These are phyloP conservation scores for Cyclanthera cordifolia DNA, from an alignment of 306 rosid species.

Conservation along the genomic window DNA sequence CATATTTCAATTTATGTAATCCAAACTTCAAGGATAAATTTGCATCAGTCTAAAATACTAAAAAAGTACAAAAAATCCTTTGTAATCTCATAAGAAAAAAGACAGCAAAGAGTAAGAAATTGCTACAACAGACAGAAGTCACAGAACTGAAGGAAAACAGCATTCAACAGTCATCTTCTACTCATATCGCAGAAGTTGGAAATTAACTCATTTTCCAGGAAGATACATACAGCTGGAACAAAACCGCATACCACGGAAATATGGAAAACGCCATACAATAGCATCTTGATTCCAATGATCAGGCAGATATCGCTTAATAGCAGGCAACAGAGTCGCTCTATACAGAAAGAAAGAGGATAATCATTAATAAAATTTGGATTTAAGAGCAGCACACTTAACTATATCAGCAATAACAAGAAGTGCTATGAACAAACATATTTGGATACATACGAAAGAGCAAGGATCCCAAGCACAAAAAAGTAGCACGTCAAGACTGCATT, in stretches of 20 bases:
- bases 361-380: neutral
- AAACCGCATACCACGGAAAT: conserved; percentile 63
- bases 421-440: neutral
- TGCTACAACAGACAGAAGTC: neutral
- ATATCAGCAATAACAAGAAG: neutral
- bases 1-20: neutral
- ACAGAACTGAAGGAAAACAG: neutral
- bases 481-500: conserved; percentile 88
- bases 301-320: conserved; percentile 68
- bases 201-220: neutral
- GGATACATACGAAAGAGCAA: conserved; percentile 81
- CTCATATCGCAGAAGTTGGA: neutral
- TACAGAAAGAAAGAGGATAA: conserved; percentile 18
- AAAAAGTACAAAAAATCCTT: neutral
- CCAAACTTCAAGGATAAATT: neutral
- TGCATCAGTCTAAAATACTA: neutral
- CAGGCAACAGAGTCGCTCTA: conserved; percentile 90
- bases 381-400: neutral
- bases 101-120: neutral
- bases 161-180: neutral
- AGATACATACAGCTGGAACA: neutral
- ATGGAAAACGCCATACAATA: conserved; percentile 76
- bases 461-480: conserved; percentile 93
- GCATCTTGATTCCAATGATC: conserved; percentile 57
- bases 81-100: neutral